Percentiles rank a stretch among this genome's conserved stretches.
These are phyloP conservation scores for Ophiocordyceps australis DNA, from an alignment of 2,329 filamentous ascomycete species.

Conservation along the genomic window DNA sequence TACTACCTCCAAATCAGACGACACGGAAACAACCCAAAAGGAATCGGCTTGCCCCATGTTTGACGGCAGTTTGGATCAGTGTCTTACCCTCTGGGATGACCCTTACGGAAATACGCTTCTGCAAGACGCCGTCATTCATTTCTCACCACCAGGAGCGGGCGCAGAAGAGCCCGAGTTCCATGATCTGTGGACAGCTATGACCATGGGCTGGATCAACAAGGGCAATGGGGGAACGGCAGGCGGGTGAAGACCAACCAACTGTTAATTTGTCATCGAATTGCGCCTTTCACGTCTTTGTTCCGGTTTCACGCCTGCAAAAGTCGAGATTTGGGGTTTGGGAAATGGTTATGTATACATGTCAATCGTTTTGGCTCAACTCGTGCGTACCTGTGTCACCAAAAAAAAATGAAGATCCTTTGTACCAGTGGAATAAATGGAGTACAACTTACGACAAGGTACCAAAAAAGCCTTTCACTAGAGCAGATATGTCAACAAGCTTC, in stretches of 20 bases:
- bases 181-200: conserved; percentile 30
- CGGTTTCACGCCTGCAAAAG: too few species aligned
- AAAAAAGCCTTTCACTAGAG: background rate
- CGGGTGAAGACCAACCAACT: too few species aligned
- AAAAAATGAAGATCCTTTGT: too few species aligned
- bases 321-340: too few species aligned
- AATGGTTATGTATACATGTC: too few species aligned
- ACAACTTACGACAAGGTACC: background rate
- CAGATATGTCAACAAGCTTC: too few species aligned
- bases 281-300: too few species aligned
- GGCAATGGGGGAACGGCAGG: too few species aligned
- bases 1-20: conserved; percentile 5
- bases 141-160: background rate
- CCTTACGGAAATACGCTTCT: conserved; percentile 7
- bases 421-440: too few species aligned
- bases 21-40: conserved; percentile 7
- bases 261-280: too few species aligned
- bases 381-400: too few species aligned
- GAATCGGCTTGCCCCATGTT: conserved; percentile 39
- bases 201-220: conserved; percentile 20
- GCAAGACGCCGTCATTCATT: conserved; percentile 1
- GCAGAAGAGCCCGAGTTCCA: conserved; percentile 12
- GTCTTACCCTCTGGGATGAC: conserved; percentile 25
- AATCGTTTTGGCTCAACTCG: too few species aligned
- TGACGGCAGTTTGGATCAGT: conserved; percentile 28